Conservation (phyloP, 345 rosid genomes). For the Syzygium aromaticum region DNA sequence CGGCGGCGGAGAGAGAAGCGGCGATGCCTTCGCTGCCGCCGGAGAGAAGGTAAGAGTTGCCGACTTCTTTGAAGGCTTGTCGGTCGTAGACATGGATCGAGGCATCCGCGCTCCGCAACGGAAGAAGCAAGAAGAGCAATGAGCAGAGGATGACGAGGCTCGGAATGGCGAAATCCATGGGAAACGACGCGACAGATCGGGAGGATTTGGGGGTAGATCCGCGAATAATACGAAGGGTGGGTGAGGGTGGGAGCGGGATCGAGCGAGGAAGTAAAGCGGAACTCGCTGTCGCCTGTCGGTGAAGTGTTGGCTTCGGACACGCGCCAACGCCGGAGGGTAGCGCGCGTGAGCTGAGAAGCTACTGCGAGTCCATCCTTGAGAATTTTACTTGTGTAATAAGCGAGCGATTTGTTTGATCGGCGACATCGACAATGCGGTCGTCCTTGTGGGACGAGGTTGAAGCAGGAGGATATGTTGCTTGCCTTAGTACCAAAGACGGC, state of each 20-base stretch:
- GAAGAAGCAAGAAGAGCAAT: slow-evolving; percentile 12
- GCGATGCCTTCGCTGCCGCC: slow-evolving; percentile 97
- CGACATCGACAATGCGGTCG: neutral
- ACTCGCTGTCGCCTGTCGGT: slow-evolving; percentile 5
- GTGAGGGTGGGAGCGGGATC: neutral
- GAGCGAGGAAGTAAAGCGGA: neutral
- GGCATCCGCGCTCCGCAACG: slow-evolving; percentile 19
- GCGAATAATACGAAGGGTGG: slow-evolving; percentile 7
- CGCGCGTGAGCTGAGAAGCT: neutral
- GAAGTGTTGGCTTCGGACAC: neutral
- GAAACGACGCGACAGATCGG: neutral
- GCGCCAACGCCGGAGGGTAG: neutral
- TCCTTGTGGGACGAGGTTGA: too few relatives aligned
- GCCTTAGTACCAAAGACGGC: neutral
- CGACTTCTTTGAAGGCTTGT: slow-evolving; percentile 65
- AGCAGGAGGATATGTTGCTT: too few relatives aligned
- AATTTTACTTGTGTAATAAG: neutral
- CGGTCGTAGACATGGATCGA: slow-evolving; percentile 67
- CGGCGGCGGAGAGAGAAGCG: slow-evolving; percentile 21
- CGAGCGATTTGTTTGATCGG: neutral
- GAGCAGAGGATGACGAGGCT: neutral
- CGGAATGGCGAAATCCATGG: slow-evolving; percentile 31
- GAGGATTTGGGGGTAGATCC: slow-evolving; percentile 5
- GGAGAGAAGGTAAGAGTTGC: slow-evolving; percentile 76
- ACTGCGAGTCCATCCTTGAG: neutral